Evolutionary conservation across 2,329 filamentous ascomycete species (phyloP), one percentile per base, ranked within the genome.

Genomic region (Verticillium tricorpus): DNA sequence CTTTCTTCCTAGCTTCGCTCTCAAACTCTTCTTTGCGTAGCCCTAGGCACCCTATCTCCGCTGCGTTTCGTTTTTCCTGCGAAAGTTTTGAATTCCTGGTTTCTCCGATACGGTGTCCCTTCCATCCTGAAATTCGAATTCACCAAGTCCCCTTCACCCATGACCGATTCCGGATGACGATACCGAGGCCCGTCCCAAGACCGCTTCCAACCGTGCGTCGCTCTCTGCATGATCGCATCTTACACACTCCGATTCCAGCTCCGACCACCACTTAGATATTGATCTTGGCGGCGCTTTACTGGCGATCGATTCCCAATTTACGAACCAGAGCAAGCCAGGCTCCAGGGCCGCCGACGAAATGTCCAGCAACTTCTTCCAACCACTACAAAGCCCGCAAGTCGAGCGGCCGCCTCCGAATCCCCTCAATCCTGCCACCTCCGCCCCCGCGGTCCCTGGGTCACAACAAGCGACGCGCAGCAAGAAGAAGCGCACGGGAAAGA

Each of bases 401-500:
- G 45, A 52, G 45, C 45, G 60, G 25, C 62, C 61, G 17, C 57
- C 59, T 15, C 65, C 65, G 65, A 62, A 62, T 60, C 60, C 55
- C 59, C 59, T 56, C 15, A 17, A 32, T 17, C n/a, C 54, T 17
- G 31, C 15, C 15, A 56, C 54, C 14, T 56, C 54, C 22, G 54
- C 54, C 31, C 54, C 54, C 28, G 31, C 54, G 28, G 25, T 34
- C 28, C 17, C 54, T 34, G 54, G 25, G 11, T 56, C 54, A 14
- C 54, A 56, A 19, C 54, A 32, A 25, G 28, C 25, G 15, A 31
- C 54, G 25, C 54, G 31, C 31, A 59, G 45, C 14, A 58, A 58
- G 72, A 90, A 89, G 71, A 89, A 87, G 68, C 89, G 92, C 73
- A 86, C 91, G 55, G 88, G 86, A 35, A 93, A 89, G 81, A 93